Evolutionary conservation across 352 stramenopile species (phyloP).

Genomic region (Phytophthora cajani): DNA sequence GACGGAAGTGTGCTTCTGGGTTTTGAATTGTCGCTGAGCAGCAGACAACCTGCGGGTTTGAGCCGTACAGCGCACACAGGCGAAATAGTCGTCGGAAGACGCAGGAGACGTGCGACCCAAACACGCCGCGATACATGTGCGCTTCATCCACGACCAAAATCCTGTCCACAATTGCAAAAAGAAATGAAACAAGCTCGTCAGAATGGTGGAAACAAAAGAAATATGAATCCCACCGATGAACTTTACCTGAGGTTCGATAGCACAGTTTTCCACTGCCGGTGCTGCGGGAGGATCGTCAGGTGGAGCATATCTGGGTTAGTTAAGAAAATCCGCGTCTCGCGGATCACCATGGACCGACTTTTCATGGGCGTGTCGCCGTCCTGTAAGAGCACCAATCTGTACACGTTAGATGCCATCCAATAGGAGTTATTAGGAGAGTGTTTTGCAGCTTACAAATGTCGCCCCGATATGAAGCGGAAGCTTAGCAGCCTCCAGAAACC

Average conservation of each 20-base stretch:
- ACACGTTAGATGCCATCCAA: not conserved
- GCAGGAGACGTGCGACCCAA: conserved; percentile 84
- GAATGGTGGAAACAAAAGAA: not conserved
- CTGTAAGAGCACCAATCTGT: conserved; percentile 36
- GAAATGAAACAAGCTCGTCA: not conserved
- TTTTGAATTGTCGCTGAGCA: conserved; percentile 97
- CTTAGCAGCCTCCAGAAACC: conserved; percentile 66
- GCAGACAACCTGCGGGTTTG: conserved; percentile 90
- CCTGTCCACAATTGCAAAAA: conserved; percentile 30
- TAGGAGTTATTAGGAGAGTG: not conserved
- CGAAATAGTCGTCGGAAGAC: conserved; percentile 93
- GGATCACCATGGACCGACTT: conserved; percentile 84
- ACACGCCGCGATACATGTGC: conserved; percentile 95
- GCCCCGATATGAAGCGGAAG: conserved; percentile 58
- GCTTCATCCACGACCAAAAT: conserved; percentile 87
- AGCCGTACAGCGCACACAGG: conserved; percentile 84
- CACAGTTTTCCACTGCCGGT: conserved; percentile 90
- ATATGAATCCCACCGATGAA: not conserved
- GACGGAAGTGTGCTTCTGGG: conserved; percentile 91
- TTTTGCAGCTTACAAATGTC: conserved; percentile 60
- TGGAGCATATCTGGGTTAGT: conserved; percentile 99
- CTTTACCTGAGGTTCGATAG: conserved; percentile 90
- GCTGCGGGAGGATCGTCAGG: conserved; percentile 94
- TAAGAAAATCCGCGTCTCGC: conserved; percentile 94
- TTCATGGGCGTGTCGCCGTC: conserved; percentile 96